These are phyloP conservation scores for Kokia cookei DNA, from an alignment of 441 rosid species.

Conservation along the genomic window DNA sequence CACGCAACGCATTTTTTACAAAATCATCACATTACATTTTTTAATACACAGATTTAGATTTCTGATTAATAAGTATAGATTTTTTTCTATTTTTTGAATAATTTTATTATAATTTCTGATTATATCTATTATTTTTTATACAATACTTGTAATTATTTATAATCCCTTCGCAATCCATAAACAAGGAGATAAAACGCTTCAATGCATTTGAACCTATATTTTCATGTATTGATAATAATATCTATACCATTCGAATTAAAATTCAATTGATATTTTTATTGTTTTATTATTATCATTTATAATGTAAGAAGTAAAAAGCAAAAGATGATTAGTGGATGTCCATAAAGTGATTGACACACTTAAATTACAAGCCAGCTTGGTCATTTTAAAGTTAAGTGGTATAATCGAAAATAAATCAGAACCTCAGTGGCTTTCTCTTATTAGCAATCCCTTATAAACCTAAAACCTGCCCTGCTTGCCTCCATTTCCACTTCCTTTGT, in stretches of 20 bases:
- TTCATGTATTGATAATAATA: accelerated
- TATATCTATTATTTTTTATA: too few species aligned
- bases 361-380: constrained; percentile 21
- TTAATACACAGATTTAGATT: too few species aligned
- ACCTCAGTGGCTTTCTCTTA: constrained; percentile 20
- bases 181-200: accelerated
- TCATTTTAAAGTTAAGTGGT: constrained; percentile 25
- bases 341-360: constrained; percentile 19
- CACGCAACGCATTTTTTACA: too few species aligned
- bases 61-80: too few species aligned
- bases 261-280: too few species aligned
- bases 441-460: constrained; percentile 1
- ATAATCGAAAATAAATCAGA: constrained; percentile 10
- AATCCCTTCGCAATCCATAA: accelerated
- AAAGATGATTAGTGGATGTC: constrained; percentile 14
- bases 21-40: too few species aligned
- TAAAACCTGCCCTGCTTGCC: not conserved
- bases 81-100: too few species aligned
- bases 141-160: too few species aligned
- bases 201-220: accelerated
- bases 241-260: accelerated
- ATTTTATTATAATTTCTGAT: too few species aligned
- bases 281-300: too few species aligned
- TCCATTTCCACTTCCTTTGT: not conserved
- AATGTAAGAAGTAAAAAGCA: not conserved